Conservation (phyloP, 495 filamentous ascomycete genomes). For the Viridothelium virens region DNA sequence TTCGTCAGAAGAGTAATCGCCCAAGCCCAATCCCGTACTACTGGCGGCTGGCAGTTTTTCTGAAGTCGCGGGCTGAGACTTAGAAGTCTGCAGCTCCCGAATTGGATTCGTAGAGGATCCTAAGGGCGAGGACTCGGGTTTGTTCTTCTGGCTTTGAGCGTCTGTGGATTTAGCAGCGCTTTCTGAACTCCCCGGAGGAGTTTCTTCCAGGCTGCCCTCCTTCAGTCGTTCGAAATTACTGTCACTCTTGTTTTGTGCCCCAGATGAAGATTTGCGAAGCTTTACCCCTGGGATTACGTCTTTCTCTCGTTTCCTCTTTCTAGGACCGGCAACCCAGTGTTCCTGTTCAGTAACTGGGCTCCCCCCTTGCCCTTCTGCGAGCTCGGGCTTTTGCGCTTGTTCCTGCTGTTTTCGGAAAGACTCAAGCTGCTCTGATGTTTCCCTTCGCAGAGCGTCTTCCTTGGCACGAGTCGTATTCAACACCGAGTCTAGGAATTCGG, state of each 20-base stretch:
- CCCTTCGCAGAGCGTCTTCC: slow-evolving; percentile 64
- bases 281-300: slow-evolving; percentile 49
- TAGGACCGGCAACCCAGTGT: slow-evolving; percentile 47
- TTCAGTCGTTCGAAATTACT: not conserved
- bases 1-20: not conserved
- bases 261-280: slow-evolving; percentile 44
- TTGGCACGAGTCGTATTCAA: slow-evolving; percentile 58
- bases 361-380: slow-evolving; percentile 26
- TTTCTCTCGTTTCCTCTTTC: slow-evolving; percentile 56
- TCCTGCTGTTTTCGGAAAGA: slow-evolving; percentile 65
- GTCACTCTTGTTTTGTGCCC: slow-evolving; percentile 8
- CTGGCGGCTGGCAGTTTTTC: not conserved
- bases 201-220: not conserved
- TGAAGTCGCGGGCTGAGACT: not conserved
- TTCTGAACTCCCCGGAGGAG: not conserved
- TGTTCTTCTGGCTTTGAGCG: not conserved
- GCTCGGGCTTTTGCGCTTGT: slow-evolving; percentile 41
- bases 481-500: slow-evolving; percentile 81
- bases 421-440: slow-evolving; percentile 66
- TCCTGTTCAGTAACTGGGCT: slow-evolving; percentile 33
- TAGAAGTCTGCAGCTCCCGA: not conserved
- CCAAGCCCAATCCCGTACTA: not conserved
- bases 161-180: not conserved
- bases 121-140: too few relatives aligned
- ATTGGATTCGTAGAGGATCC: not conserved